Evolutionary conservation across 768 basidiomycete species (phyloP), one percentile per base, ranked within the genome.

Genomic region (Mycena kentingensis): DNA sequence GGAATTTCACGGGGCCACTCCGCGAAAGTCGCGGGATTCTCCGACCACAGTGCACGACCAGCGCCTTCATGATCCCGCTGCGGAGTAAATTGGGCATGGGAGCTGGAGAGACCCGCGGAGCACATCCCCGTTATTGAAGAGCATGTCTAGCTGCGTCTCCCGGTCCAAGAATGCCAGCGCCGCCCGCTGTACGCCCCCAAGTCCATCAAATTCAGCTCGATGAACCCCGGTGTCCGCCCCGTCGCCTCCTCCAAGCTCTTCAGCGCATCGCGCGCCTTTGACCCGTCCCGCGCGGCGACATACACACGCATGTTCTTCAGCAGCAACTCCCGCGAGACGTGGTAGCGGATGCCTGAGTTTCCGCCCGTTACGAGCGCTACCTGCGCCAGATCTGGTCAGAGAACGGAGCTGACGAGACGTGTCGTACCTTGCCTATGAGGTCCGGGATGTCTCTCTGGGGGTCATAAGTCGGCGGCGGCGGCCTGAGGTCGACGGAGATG

Each of bases 261-360:
- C 28, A 70, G 48, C 11, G 68, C 65, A 12, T 55, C 57, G n/a
- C 60, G 57, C 4, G 57, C 41, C 12, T 36, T 46, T 27, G 61
- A 50, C 4, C 21, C 24, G 2, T 47, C 29, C n/a, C 68, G 61
- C 4, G 61, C 62, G 4, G 66, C 62, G 3, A 69, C 58, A 51
- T 65, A 69, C 2, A 69, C 67, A 46, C 59, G 65, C 24, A 68
- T 68, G 22, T 62, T 62, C 46, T 69, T 67, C 16, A 59, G 49
- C 0, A 67, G 48, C 21, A 69, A 48, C 10, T 65, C 60, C 58
- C 69, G 73, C 26, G 65, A 67, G 16, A 73, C 76, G 49, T 75
- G 71, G 32, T 70, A 70, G 4, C 76, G 77, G 27, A 79, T 70
- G 1, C 67, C 75, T 1, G 68, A 55, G 51, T 73, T 76, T 3